These are phyloP conservation scores for Termitomyces sp. DNA, from an alignment of 768 basidiomycete species.

Conservation along the genomic window DNA sequence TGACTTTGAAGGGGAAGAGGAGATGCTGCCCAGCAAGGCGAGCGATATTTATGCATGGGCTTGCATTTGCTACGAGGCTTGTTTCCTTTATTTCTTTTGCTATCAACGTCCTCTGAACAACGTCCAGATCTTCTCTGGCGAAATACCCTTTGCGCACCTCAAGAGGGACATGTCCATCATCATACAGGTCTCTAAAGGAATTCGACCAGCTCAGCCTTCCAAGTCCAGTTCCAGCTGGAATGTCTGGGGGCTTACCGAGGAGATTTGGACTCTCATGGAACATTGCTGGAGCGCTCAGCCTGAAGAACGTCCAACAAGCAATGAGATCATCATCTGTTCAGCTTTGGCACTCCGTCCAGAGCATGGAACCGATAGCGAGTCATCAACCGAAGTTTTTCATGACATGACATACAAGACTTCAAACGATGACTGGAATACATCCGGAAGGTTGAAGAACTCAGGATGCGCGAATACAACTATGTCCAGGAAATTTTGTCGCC, in stretches of 20 bases:
- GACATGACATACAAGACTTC: not conserved
- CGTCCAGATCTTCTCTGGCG: not conserved
- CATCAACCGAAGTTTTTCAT: not conserved
- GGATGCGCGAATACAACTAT: slow-evolving; percentile 5
- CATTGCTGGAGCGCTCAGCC: not conserved
- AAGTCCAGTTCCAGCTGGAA: not conserved
- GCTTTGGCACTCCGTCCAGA: not conserved
- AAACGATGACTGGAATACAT: not conserved
- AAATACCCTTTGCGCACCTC: not conserved
- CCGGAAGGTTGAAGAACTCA: not conserved
- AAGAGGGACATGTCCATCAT: not conserved
- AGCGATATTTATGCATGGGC: slow-evolving; percentile 8
- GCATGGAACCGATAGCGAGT: not conserved
- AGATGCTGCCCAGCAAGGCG: not conserved
- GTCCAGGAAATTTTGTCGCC: no score
- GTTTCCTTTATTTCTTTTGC: not conserved
- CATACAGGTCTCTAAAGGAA: not conserved
- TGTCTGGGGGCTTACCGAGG: not conserved
- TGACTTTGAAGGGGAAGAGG: not conserved
- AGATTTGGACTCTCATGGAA: not conserved
- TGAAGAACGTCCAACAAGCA: not conserved
- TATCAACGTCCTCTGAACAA: not conserved
- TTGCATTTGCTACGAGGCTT: slow-evolving; percentile 3
- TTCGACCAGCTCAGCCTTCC: not conserved
- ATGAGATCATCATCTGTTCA: not conserved